These are phyloP conservation scores for Claviceps fusiformis DNA, from an alignment of 2,329 filamentous ascomycete genomes.

Conservation along the genomic window DNA sequence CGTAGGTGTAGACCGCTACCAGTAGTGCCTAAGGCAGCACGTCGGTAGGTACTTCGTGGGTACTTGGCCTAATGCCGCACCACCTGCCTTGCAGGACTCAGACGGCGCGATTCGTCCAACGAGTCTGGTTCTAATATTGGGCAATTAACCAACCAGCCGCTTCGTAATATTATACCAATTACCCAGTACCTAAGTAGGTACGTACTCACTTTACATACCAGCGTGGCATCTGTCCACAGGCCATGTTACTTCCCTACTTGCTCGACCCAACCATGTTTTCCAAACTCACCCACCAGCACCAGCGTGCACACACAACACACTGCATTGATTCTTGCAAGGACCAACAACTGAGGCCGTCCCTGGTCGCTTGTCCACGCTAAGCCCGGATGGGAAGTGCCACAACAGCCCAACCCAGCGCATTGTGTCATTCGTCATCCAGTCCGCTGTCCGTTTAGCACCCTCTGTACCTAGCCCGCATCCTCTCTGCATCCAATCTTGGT, in stretches of 20 bases:
- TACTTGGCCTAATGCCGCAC: no score
- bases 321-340: not conserved
- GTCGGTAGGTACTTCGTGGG: no score
- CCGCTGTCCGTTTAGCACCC: constrained; percentile 4
- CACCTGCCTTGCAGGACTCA: not conserved
- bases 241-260: no score
- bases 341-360: not conserved
- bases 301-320: no score
- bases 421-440: constrained; percentile 7
- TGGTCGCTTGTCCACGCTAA: constrained; percentile 1
- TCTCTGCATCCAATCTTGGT: constrained; percentile 3
- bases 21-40: no score
- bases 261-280: not conserved
- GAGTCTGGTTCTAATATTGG: not conserved
- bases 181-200: no score
- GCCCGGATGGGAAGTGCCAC: constrained; percentile 6
- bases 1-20: no score
- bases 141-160: not conserved
- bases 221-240: not conserved
- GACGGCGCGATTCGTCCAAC: no score
- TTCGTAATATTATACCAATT: not conserved
- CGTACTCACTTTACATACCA: no score
- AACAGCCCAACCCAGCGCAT: constrained; percentile 5
- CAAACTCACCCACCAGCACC: no score
- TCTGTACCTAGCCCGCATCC: no score